Percentiles rank a stretch among this genome's conserved stretches.
Evolutionary conservation across 1,139 yeast genomes (phyloP).

Genomic region (Candida buenavistaensis): DNA sequence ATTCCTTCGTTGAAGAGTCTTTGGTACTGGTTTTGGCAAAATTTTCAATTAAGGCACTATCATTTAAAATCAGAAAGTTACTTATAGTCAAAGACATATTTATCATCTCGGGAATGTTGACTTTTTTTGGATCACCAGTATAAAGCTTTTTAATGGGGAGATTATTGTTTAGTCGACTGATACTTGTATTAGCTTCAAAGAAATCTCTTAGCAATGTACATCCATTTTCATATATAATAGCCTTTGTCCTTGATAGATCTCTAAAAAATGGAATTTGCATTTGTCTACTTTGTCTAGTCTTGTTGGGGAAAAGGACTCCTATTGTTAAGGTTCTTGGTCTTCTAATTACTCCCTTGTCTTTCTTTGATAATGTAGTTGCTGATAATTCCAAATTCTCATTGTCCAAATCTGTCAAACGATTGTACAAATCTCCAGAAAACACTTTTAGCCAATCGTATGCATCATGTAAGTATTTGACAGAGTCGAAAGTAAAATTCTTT

Average conservation of each 20-base stretch:
- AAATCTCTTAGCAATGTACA: slow-evolving; percentile 33
- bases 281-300: slow-evolving; percentile 44
- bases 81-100: slow-evolving; percentile 53
- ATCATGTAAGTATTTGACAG: slow-evolving; percentile 54
- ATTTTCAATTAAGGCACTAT: slow-evolving; percentile 48
- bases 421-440: slow-evolving; percentile 74
- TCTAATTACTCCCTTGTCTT: slow-evolving; percentile 28
- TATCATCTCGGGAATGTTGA: slow-evolving; percentile 47
- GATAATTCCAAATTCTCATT: slow-evolving; percentile 56
- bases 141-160: slow-evolving; percentile 36
- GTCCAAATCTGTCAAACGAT: slow-evolving; percentile 70
- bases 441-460: slow-evolving; percentile 80
- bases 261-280: slow-evolving; percentile 40
- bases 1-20: slow-evolving; percentile 17
- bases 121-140: slow-evolving; percentile 17
- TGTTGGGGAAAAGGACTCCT: slow-evolving; percentile 23
- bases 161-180: slow-evolving; percentile 31
- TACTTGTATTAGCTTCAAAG: slow-evolving; percentile 24
- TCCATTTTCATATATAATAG: slow-evolving; percentile 27
- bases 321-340: slow-evolving; percentile 57
- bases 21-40: slow-evolving; percentile 32
- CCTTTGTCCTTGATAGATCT: slow-evolving; percentile 40
- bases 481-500: slow-evolving; percentile 64
- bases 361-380: slow-evolving; percentile 22
- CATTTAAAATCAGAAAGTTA: slow-evolving; percentile 48